Evolutionary conservation across 2,329 filamentous ascomycete genomes (phyloP).

Genomic region (Phialocephala subalpina): DNA sequence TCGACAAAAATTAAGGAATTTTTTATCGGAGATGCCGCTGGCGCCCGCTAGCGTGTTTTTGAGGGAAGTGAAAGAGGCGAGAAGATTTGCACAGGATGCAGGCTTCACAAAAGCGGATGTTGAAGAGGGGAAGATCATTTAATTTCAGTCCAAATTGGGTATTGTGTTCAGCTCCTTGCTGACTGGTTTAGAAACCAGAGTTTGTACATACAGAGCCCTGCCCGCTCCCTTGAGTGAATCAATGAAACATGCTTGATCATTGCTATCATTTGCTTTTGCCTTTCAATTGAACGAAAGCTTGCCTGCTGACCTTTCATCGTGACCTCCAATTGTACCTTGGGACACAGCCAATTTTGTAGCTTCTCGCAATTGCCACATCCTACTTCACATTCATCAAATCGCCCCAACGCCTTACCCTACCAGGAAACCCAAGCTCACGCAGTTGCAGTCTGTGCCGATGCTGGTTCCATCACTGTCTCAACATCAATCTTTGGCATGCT

Average conservation of each 20-base stretch:
- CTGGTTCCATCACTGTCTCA: conserved; percentile 59
- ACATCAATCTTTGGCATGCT: conserved; percentile 72
- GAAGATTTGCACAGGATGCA: not conserved
- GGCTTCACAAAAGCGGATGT: not conserved
- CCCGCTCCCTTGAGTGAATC: conserved; percentile 1
- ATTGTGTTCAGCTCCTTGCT: conserved; percentile 10
- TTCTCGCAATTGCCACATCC: conserved; percentile 12
- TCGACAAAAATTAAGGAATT: too few relatives aligned
- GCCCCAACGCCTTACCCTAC: conserved; percentile 23
- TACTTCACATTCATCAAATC: conserved; percentile 12
- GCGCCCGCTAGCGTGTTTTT: not conserved
- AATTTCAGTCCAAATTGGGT: conserved; percentile 7
- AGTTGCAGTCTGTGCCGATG: conserved; percentile 36
- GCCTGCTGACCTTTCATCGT: not conserved
- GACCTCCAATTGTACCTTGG: conserved; percentile 10
- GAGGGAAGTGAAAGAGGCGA: too few relatives aligned
- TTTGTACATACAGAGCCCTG: conserved; percentile 7
- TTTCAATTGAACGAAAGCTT: not conserved
- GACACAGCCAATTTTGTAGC: conserved; percentile 8
- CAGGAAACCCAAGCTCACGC: conserved; percentile 24
- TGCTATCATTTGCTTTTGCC: not conserved
- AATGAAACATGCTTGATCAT: conserved; percentile 8
- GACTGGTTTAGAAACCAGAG: not conserved
- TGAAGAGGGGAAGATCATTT: conserved; percentile 5
- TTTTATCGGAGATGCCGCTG: conserved; percentile 9